Conservation (phyloP, 495 filamentous ascomycete species). For the Parmelia sp. region DNA sequence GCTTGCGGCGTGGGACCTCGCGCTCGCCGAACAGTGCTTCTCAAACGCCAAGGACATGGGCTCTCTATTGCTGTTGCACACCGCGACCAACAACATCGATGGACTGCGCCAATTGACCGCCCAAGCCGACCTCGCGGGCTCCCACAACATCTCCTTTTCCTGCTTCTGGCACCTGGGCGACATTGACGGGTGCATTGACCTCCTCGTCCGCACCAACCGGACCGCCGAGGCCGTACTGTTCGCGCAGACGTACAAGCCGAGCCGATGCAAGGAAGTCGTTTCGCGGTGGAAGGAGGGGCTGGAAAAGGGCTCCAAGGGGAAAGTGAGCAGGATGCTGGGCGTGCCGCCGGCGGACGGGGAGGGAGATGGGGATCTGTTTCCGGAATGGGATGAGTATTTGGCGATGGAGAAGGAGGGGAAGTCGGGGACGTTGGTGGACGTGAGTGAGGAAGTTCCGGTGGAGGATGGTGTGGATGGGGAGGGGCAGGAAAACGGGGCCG, state of each 20-base stretch:
- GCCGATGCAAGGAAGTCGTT: constrained; percentile 60
- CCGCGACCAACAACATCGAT: constrained; percentile 66
- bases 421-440: constrained; percentile 19
- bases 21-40: constrained; percentile 89
- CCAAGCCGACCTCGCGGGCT: constrained; percentile 67
- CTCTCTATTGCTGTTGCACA: constrained; percentile 79
- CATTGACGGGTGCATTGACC: constrained; percentile 70
- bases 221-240: constrained; percentile 83
- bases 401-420: constrained; percentile 55
- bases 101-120: constrained; percentile 65
- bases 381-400: constrained; percentile 89
- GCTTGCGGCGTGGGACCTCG: constrained; percentile 75
- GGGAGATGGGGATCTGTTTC: constrained; percentile 88
- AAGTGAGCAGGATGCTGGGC: constrained; percentile 74
- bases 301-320: constrained; percentile 72
- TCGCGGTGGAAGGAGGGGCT: constrained; percentile 71
- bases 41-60: constrained; percentile 81
- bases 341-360: constrained; percentile 57
- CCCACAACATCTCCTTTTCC: constrained; percentile 88
- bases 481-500: neutral
- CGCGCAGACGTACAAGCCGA: constrained; percentile 89
- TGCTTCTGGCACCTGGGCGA: constrained; percentile 85
- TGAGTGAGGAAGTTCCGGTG: constrained; percentile 8
- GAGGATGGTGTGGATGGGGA: constrained; percentile 19
- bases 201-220: constrained; percentile 71